Evolutionary conservation across 257 asterid genomes (phyloP), one percentile per base, ranked within the genome.

Genomic region (Plantago elongata): DNA sequence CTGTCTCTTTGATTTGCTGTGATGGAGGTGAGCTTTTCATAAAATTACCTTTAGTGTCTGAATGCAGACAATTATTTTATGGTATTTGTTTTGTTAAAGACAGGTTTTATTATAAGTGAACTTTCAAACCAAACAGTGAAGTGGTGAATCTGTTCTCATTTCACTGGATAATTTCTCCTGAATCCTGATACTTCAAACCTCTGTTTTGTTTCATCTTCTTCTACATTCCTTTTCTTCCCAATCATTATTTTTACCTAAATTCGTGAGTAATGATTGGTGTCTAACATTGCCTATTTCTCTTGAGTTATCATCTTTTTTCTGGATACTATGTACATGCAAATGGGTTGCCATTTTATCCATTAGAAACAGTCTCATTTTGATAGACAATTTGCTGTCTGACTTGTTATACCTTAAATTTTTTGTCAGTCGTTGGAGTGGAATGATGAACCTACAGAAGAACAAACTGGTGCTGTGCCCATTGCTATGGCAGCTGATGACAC

Each of bases 391-490:
- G 46, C 44, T 37, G 47, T 34, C 44, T 51, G 37, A 5, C 27
- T 22, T 22, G 37, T 51, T 13, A 51, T 6, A 45, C 59, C 13
- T 59, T 51, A 15, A 62, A 51, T 44, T 43, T 63, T 60, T 60
- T 54, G 37, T 44, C 71, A 90, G 97, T 79, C 92, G 57, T 54
- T 74, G 65, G 97, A 93, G 68, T 93, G 97, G 99, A 87, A 87
- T 69, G 97, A 89, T 65, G 96, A 89, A 70, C 69, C 81, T 51
- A 43, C 86, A 62, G 99, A 89, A 70, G 94, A 89, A 64, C 94
- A 80, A 69, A 76, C 76, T 67, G 92, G 77, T 57, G 68, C 49
- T 45, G 75, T 65, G 63, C 61, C 86, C 27, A 77, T 67, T 75
- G 68, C 86, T 45, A 45, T 59, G 56, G 77, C 70, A 61, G 63